A percentile compares a stretch with the other conserved stretches of the same genome.
phyloP scores from a whole-genome alignment of 2,329 filamentous ascomycete species.

The Pseudocercospora crystallina region DNA sequence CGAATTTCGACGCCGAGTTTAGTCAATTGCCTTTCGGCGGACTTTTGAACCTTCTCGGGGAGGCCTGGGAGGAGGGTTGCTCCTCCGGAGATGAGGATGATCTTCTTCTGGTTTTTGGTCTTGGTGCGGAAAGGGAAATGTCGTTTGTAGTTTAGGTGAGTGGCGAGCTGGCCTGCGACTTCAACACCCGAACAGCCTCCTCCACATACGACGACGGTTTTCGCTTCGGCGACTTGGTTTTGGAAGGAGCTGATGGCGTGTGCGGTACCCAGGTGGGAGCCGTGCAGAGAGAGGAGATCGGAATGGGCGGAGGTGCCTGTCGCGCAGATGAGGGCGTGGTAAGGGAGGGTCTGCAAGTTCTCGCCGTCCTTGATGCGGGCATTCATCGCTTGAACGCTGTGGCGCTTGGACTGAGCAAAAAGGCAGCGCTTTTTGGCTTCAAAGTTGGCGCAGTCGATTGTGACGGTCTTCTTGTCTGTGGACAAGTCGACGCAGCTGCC shows the following conservation, averaged over 20 bases:
- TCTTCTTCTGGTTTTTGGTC: conserved; percentile 23
- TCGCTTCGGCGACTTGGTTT: conserved; percentile 29
- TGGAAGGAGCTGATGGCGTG: conserved; percentile 35
- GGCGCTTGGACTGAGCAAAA: conserved; percentile 5
- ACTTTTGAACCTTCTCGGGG: conserved; percentile 24
- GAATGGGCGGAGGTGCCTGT: conserved; percentile 39
- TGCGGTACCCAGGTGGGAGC: conserved; percentile 36
- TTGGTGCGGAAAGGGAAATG: conserved; percentile 18
- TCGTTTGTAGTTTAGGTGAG: conserved; percentile 30
- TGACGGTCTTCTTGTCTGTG: conserved; percentile 28
- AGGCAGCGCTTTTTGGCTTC: conserved; percentile 22
- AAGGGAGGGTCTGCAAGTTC: conserved; percentile 29
- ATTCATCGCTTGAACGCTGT: conserved; percentile 1
- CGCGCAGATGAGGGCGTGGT: conserved; percentile 39
- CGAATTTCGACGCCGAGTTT: conserved; percentile 34
- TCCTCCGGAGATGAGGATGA: conserved; percentile 37
- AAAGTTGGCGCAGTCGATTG: conserved; percentile 24
- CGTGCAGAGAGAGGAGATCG: conserved; percentile 38
- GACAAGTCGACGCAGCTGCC: conserved; percentile 35
- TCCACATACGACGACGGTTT: conserved; percentile 38
- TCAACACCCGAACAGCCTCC: conserved; percentile 40
- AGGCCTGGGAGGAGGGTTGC: conserved; percentile 34
- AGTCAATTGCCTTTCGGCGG: conserved; percentile 35
- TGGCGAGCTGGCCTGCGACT: conserved; percentile 39
- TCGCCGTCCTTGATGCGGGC: neutral